Conservation (phyloP, 768 basidiomycete genomes). For the Mycena amicta region DNA sequence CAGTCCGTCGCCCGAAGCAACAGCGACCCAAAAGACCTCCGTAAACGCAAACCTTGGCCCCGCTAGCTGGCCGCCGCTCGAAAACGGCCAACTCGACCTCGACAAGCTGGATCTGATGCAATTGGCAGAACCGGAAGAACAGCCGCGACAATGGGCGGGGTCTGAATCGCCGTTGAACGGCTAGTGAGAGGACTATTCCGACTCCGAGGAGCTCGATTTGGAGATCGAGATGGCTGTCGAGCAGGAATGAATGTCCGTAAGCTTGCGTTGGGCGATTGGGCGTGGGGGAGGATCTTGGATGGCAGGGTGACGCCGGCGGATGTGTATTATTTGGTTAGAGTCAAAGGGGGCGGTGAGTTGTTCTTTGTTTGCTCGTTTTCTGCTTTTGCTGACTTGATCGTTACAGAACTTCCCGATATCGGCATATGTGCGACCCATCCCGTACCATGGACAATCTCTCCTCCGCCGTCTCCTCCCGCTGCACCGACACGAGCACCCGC, state of each 20-base stretch:
- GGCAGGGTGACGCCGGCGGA: slow-evolving; percentile 79
- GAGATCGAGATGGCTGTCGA: slow-evolving; percentile 58
- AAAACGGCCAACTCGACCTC: too few relatives aligned
- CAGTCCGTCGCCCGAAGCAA: slow-evolving; percentile 1
- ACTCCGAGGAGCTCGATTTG: slow-evolving; percentile 39
- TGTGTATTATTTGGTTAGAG: slow-evolving; percentile 53
- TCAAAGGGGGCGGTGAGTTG: slow-evolving; percentile 31
- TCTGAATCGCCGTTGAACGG: neutral
- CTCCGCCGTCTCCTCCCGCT: slow-evolving; percentile 14
- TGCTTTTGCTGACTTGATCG: slow-evolving; percentile 23
- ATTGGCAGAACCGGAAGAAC: too few relatives aligned
- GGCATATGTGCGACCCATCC: slow-evolving; percentile 47
- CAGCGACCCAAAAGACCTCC: too few relatives aligned
- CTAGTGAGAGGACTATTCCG: slow-evolving; percentile 40
- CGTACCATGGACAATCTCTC: slow-evolving; percentile 61
- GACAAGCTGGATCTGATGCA: too few relatives aligned
- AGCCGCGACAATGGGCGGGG: neutral
- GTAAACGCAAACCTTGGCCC: too few relatives aligned
- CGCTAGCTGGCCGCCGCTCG: too few relatives aligned
- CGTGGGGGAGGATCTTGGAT: slow-evolving; percentile 68
- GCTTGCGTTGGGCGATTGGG: slow-evolving; percentile 73
- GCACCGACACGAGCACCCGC: slow-evolving; percentile 51
- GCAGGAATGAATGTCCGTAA: slow-evolving; percentile 38
- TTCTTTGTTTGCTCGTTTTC: slow-evolving; percentile 34
- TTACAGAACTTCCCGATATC: slow-evolving; percentile 24